Evolutionary conservation across 208 protist genomes (phyloP).

Genomic region (Acanthamoeba lenticulata): DNA sequence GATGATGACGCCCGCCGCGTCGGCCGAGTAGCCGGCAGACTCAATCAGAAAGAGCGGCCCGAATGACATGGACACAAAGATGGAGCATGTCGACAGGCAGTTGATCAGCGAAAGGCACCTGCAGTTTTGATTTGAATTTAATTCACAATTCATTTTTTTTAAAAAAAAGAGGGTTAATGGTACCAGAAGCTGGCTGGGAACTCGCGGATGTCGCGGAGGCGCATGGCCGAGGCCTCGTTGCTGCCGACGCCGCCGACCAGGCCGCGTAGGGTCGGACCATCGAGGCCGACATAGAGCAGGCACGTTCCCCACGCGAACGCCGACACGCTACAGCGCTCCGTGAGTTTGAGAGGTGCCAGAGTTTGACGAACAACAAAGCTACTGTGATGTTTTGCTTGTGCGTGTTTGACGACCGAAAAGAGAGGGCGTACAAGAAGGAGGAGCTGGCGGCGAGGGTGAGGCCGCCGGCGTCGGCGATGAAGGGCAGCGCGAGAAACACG

Average conservation of each 20-base stretch:
- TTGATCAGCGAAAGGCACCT: slow-evolving; percentile 56
- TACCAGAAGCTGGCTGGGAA: slow-evolving; percentile 53
- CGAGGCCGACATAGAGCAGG: not conserved
- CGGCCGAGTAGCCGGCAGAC: slow-evolving; percentile 3
- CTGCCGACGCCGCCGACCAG: not conserved
- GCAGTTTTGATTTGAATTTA: no score
- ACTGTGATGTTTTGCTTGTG: no score
- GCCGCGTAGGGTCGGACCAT: not conserved
- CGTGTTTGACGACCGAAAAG: no score
- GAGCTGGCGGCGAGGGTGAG: not conserved
- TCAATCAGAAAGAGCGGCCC: slow-evolving; percentile 48
- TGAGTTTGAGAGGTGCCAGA: not conserved
- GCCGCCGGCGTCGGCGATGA: not conserved
- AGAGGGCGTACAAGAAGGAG: not conserved
- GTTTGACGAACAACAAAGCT: no score
- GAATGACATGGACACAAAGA: slow-evolving; percentile 60
- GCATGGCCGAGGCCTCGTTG: not conserved
- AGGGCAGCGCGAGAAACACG: slow-evolving; percentile 32
- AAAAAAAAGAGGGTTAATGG: no score
- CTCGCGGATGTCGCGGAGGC: slow-evolving; percentile 32
- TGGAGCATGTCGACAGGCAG: slow-evolving; percentile 62
- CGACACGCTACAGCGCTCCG: not conserved
- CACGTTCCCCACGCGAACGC: slow-evolving; percentile 46
- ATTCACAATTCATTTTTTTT: no score
- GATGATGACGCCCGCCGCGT: not conserved